Percentiles rank a stretch among this genome's conserved stretches.
phyloP scores from a whole-genome alignment of 2,329 filamentous ascomycete genomes.

The Sarocladium brachiariae region DNA sequence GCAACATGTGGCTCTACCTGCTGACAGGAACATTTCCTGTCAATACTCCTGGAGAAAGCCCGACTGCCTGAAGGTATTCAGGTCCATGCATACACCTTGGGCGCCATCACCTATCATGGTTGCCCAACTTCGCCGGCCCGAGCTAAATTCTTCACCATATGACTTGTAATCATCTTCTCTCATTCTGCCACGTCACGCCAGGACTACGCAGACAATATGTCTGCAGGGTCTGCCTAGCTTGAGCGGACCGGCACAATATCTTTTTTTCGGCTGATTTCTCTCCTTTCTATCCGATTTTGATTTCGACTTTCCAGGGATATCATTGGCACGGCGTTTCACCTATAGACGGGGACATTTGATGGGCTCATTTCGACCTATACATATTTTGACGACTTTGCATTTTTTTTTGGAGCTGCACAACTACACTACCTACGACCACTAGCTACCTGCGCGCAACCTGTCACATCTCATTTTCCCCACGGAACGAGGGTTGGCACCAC shows the following conservation, averaged over 20 bases:
- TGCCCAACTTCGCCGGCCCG: background rate
- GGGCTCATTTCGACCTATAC: no score
- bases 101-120: background rate
- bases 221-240: no score
- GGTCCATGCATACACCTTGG: background rate
- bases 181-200: conserved; percentile 6
- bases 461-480: conserved; percentile 8
- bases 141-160: conserved; percentile 4
- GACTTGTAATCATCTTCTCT: background rate
- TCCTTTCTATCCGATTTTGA: no score
- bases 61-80: background rate
- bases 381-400: background rate
- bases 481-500: conserved; percentile 3
- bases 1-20: no score
- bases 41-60: no score
- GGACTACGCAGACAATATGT: background rate
- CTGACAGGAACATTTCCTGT: no score
- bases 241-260: background rate
- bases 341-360: conserved; percentile 23
- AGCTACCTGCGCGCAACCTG: background rate
- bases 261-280: conserved; percentile 7
- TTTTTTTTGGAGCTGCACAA: no score
- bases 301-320: conserved; percentile 13
- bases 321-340: conserved; percentile 24
- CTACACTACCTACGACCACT: no score